A percentile compares a stretch with the other conserved stretches of the same genome.
These are phyloP conservation scores for Acrocalymma vagum DNA, from an alignment of 2,329 filamentous ascomycete species.

Conservation along the genomic window DNA sequence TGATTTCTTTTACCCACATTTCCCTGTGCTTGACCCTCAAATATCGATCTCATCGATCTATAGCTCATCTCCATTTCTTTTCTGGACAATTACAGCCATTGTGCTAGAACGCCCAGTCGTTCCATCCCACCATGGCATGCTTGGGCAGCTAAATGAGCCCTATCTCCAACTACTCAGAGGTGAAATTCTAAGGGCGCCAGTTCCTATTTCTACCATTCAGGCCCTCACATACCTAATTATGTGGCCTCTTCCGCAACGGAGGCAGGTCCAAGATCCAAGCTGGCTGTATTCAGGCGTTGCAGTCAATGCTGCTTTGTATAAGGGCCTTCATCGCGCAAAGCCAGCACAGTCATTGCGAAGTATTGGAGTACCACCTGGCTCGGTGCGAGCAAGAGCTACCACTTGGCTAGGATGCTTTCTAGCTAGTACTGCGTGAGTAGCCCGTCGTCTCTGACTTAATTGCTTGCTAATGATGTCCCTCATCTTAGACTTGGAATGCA, in stretches of 20 bases:
- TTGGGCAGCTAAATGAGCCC: conserved; percentile 10
- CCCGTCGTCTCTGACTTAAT: not conserved
- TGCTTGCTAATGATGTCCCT: too few relatives aligned
- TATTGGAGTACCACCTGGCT: conserved; percentile 23
- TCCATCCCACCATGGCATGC: conserved; percentile 12
- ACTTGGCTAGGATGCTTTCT: conserved; percentile 34
- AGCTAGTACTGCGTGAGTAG: conserved; percentile 24
- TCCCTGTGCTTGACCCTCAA: conserved; percentile 23
- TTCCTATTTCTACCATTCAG: conserved; percentile 29
- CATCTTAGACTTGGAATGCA: conserved; percentile 22
- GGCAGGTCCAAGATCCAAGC: conserved; percentile 24
- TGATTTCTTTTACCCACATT: conserved; percentile 26
- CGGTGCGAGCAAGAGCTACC: conserved; percentile 19
- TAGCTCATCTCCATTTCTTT: conserved; percentile 24
- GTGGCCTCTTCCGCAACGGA: conserved; percentile 22
- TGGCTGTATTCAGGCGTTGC: conserved; percentile 33
- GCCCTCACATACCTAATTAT: conserved; percentile 25
- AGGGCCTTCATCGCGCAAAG: conserved; percentile 27
- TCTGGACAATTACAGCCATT: conserved; percentile 30
- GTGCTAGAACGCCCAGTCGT: conserved; percentile 14
- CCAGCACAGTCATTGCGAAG: conserved; percentile 20
- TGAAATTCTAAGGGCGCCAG: conserved; percentile 21
- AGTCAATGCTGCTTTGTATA: conserved; percentile 29
- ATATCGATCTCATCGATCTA: conserved; percentile 23
- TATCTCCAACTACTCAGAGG: conserved; percentile 15